Evolutionary conservation across 202 grass and related monocot genomes (phyloP).

Genomic region (Dendrocalamus latiflorus): DNA sequence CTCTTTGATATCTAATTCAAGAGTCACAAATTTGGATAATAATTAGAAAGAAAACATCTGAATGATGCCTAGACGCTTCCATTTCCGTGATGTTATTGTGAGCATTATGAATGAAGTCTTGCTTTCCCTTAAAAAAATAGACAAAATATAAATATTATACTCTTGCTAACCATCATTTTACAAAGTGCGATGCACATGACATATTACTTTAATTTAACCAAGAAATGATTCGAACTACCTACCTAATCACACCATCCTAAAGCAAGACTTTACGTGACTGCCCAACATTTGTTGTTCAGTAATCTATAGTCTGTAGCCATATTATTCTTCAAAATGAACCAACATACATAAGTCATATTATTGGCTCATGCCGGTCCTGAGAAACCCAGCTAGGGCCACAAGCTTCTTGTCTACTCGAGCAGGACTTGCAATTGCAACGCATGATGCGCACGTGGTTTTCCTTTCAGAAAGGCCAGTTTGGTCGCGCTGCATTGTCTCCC

Average conservation of each 20-base stretch:
- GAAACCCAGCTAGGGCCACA: too few species aligned
- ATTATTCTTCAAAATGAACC: neutral
- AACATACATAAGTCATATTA: neutral
- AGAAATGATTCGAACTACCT: neutral
- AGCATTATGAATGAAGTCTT: too few species aligned
- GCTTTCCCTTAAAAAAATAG: too few species aligned
- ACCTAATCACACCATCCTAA: neutral
- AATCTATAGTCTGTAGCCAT: neutral
- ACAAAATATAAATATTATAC: too few species aligned
- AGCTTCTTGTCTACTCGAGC: too few species aligned
- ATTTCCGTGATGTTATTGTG: too few species aligned
- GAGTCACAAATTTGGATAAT: too few species aligned
- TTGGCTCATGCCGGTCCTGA: neutral
- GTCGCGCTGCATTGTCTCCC: neutral
- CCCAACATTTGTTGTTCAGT: neutral
- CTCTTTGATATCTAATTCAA: too few species aligned
- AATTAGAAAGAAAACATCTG: too few species aligned
- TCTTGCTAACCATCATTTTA: too few species aligned
- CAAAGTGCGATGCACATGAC: neutral
- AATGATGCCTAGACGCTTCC: too few species aligned
- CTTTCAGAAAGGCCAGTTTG: neutral
- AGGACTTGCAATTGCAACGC: neutral
- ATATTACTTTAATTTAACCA: neutral
- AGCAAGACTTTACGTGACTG: neutral
- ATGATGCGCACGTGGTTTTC: conserved; percentile 13